These are phyloP conservation scores for Leishmania tropica DNA, from an alignment of 208 protist genomes.

Conservation along the genomic window DNA sequence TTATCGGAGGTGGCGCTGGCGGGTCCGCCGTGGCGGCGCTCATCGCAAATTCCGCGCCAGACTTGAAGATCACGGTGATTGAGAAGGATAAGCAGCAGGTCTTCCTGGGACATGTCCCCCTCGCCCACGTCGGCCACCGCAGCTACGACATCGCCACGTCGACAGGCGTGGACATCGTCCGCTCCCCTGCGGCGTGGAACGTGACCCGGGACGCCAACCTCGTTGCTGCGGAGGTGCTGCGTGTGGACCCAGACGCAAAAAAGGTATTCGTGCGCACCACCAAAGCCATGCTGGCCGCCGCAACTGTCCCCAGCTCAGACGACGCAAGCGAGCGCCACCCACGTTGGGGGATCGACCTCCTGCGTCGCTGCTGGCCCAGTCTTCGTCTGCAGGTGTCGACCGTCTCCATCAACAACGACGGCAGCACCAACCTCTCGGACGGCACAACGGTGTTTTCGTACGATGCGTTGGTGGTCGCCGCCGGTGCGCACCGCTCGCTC, in stretches of 20 bases:
- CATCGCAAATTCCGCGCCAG: conserved; percentile 48
- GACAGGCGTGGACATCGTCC: conserved; percentile 65
- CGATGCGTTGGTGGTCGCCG: conserved; percentile 82
- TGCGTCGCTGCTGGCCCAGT: conserved; percentile 13
- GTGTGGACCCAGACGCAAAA: conserved; percentile 47
- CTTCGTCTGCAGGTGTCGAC: not conserved
- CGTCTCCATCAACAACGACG: conserved; percentile 21
- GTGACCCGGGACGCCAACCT: conserved; percentile 76
- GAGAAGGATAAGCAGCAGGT: conserved; percentile 66
- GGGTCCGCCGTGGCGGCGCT: conserved; percentile 64
- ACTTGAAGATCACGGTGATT: conserved; percentile 80
- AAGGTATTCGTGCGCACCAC: conserved; percentile 55
- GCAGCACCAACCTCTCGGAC: conserved; percentile 27
- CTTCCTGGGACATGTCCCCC: conserved; percentile 63
- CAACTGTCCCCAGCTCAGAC: conserved; percentile 6
- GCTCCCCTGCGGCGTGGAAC: conserved; percentile 79
- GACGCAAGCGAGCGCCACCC: not conserved
- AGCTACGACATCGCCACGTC: conserved; percentile 89
- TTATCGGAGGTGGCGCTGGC: conserved; percentile 73
- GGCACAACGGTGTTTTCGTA: conserved; percentile 60
- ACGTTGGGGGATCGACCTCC: not conserved
- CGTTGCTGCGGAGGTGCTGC: conserved; percentile 61
- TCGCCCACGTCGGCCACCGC: conserved; percentile 83
- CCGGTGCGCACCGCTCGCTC: conserved; percentile 60
- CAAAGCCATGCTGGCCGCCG: conserved; percentile 16